These are phyloP conservation scores for Iberis pinnata DNA, from an alignment of 345 rosid species.

Conservation along the genomic window DNA sequence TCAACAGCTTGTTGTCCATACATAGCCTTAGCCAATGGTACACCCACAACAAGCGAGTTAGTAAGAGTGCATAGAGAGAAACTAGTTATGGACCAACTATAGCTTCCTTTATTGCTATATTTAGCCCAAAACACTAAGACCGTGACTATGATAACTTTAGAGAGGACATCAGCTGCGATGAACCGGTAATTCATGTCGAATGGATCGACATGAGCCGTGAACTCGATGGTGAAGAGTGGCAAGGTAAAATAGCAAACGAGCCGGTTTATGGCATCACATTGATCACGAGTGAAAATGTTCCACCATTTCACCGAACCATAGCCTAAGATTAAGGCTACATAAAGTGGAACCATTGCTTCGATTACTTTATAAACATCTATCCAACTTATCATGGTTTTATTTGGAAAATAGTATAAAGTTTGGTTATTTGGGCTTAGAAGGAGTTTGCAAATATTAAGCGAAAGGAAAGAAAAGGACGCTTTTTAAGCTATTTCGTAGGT, in stretches of 20 bases:
- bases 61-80: conserved; percentile 65
- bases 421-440: not conserved
- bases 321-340: conserved; percentile 94
- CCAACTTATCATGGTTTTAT: conserved; percentile 55
- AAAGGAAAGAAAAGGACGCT: conserved; percentile 16
- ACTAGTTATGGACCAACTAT: conserved; percentile 72
- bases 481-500: conserved; percentile 9
- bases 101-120: conserved; percentile 59
- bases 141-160: conserved; percentile 51
- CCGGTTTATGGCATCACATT: conserved; percentile 97
- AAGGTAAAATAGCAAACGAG: conserved; percentile 85
- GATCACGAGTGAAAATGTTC: conserved; percentile 94
- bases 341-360: conserved; percentile 88
- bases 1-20: conserved; percentile 64
- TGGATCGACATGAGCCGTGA: conserved; percentile 63
- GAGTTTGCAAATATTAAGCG: conserved; percentile 12
- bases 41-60: conserved; percentile 64
- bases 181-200: conserved; percentile 63
- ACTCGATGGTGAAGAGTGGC: conserved; percentile 70
- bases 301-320: conserved; percentile 99
- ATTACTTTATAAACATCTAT: conserved; percentile 71
- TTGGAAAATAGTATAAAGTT: not conserved
- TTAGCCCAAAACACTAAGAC: conserved; percentile 59
- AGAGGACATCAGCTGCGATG: conserved; percentile 55
- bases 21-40: conserved; percentile 65